Evolutionary conservation across 805 yeast species (phyloP).

Genomic region (Wickerhamomyces chaumierensis): DNA sequence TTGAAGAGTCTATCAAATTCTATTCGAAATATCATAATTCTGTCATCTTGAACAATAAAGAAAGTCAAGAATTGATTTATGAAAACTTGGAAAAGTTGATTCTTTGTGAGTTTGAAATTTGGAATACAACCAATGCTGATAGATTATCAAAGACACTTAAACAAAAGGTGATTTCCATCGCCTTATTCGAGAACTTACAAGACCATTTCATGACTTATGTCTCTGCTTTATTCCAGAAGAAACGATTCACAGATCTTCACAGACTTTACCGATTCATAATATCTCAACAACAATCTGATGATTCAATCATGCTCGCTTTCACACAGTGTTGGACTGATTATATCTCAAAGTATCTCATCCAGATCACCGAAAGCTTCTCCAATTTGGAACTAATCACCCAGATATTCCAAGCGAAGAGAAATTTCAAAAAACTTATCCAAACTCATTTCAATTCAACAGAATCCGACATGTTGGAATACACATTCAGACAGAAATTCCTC

Average conservation of each 20-base stretch:
- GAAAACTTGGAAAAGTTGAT: no score
- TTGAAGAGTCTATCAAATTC: no score
- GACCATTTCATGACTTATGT: no score
- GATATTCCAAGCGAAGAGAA: neutral
- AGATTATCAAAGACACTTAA: no score
- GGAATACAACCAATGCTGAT: no score
- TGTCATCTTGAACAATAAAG: no score
- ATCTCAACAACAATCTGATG: neutral
- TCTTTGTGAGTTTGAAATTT: no score
- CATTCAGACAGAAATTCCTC: neutral
- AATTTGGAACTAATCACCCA: neutral
- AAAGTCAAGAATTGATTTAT: no score
- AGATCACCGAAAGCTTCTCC: no score
- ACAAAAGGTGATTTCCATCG: neutral
- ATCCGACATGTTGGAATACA: neutral
- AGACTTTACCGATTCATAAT: neutral
- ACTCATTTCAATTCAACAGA: neutral
- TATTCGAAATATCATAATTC: no score
- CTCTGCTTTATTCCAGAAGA: neutral
- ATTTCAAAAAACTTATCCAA: neutral
- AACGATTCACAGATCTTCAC: neutral
- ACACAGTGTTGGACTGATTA: no score
- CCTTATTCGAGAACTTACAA: neutral
- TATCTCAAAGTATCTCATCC: neutral
- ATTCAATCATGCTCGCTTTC: no score